phyloP scores from a whole-genome alignment of 768 basidiomycete genomes.

The Saitozyma sp. region DNA sequence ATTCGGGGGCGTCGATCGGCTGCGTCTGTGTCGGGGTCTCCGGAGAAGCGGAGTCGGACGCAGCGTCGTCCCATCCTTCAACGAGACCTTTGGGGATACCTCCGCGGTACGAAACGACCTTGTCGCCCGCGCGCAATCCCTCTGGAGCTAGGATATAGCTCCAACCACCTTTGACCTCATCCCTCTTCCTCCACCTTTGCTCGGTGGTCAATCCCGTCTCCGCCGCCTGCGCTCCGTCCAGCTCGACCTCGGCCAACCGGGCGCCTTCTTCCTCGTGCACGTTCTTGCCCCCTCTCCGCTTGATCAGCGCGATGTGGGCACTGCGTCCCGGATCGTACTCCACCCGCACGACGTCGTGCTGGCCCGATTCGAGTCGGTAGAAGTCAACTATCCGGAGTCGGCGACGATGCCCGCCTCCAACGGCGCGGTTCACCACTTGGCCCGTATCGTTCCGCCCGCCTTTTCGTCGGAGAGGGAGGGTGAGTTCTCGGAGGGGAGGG shows the following conservation, averaged over 20 bases:
- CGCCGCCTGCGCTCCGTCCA: constrained; percentile 8
- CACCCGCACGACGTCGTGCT: constrained; percentile 86
- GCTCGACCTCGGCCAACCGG: constrained; percentile 22
- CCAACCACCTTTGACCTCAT: constrained; percentile 57
- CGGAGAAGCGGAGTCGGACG: constrained; percentile 26
- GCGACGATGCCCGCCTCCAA: constrained; percentile 87
- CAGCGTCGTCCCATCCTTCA: constrained; percentile 54
- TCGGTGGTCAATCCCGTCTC: constrained; percentile 3
- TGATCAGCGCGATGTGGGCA: constrained; percentile 88
- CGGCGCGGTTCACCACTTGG: constrained; percentile 78
- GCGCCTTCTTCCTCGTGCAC: constrained; percentile 48
- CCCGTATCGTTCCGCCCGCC: constrained; percentile 86
- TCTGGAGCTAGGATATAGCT: constrained; percentile 92
- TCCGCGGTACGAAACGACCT: constrained; percentile 77
- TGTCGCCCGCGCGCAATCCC: constrained; percentile 81
- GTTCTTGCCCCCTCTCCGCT: constrained; percentile 60
- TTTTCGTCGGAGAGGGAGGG: constrained; percentile 73
- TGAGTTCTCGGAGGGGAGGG: constrained; percentile 78
- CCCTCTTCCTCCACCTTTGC: constrained; percentile 11
- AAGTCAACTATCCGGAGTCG: constrained; percentile 88
- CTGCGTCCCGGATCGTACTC: constrained; percentile 95
- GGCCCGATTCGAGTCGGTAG: constrained; percentile 69
- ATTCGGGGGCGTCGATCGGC: constrained; percentile 3
- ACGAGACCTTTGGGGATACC: constrained; percentile 78
- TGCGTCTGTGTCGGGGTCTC: constrained; percentile 21